Percentiles rank a stretch among this genome's conserved stretches.
phyloP scores from a whole-genome alignment of 768 basidiomycete genomes.

The Austroboletus festivus region DNA sequence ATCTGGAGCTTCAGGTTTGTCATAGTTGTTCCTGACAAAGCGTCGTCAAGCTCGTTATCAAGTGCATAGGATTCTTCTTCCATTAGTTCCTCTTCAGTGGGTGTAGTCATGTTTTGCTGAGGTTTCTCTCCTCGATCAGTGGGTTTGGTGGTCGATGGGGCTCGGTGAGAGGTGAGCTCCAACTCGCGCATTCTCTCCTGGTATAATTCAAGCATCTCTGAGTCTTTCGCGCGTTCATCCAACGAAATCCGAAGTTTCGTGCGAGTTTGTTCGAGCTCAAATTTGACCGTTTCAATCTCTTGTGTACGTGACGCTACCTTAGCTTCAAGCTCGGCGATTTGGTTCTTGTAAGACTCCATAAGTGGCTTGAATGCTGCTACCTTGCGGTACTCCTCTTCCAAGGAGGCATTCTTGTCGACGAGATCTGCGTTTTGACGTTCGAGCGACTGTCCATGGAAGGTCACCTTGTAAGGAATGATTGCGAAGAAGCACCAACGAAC shows the following conservation, averaged over 20 bases:
- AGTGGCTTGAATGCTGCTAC: slow-evolving; percentile 82
- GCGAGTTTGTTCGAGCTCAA: slow-evolving; percentile 73
- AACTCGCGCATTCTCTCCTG: slow-evolving; percentile 90
- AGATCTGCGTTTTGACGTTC: slow-evolving; percentile 93
- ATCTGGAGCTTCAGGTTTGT: slow-evolving; percentile 91
- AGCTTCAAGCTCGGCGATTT: slow-evolving; percentile 76
- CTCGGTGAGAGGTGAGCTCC: slow-evolving; percentile 63
- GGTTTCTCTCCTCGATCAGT: slow-evolving; percentile 16
- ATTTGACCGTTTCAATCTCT: slow-evolving; percentile 68
- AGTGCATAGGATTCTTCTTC: slow-evolving; percentile 59
- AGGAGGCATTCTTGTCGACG: slow-evolving; percentile 83
- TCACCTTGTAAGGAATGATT: background rate
- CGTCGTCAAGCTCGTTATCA: slow-evolving; percentile 85
- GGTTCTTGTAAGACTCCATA: slow-evolving; percentile 89
- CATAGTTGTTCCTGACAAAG: slow-evolving; percentile 79
- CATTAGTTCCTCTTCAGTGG: slow-evolving; percentile 47
- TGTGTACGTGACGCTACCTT: slow-evolving; percentile 63
- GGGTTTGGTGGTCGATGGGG: slow-evolving; percentile 32
- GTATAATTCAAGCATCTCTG: slow-evolving; percentile 82
- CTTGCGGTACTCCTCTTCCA: slow-evolving; percentile 92
- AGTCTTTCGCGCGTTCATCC: slow-evolving; percentile 73
- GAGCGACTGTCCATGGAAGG: slow-evolving; percentile 52
- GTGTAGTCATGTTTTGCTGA: slow-evolving; percentile 23
- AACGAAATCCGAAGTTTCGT: slow-evolving; percentile 64
- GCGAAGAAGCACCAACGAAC: slow-evolving; percentile 17